A percentile compares a stretch with the other conserved stretches of the same genome.
Conservation (phyloP, 306 rosid genomes). For the Castanea sativa region DNA sequence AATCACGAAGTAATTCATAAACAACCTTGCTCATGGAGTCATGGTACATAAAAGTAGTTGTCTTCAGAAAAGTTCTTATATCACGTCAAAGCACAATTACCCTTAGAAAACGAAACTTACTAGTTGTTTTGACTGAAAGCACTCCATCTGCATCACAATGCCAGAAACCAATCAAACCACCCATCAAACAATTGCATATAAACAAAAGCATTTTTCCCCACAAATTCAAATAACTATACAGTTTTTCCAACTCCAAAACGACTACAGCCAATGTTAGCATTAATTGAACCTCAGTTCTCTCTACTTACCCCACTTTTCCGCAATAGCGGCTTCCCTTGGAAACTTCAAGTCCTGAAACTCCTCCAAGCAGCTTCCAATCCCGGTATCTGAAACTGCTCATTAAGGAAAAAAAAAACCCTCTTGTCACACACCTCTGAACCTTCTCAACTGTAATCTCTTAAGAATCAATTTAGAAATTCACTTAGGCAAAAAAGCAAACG, state of each 20-base stretch:
- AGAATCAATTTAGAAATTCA: not conserved
- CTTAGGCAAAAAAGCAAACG: not conserved
- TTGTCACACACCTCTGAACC: not conserved
- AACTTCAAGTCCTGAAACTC: conserved; percentile 58
- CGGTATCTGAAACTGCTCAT: conserved; percentile 80
- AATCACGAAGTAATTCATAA: not conserved
- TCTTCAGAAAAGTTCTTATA: not conserved
- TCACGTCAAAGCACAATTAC: conserved; percentile 6
- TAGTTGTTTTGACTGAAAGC: conserved; percentile 71
- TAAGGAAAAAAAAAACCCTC: too few relatives aligned
- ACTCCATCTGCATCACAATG: conserved; percentile 65
- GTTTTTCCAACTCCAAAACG: not conserved
- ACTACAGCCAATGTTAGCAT: not conserved
- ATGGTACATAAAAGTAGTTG: not conserved
- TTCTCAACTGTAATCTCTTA: not conserved
- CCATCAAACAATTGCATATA: not conserved
- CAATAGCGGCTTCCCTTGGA: conserved; percentile 28
- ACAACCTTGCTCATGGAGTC: not conserved
- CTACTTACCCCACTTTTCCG: conserved; percentile 61
- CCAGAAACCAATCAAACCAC: not conserved
- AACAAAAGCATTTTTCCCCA: not conserved
- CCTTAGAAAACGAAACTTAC: conserved; percentile 44
- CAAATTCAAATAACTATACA: not conserved
- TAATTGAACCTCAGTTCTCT: not conserved
- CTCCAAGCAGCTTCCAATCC: conserved; percentile 65